Percentiles rank a stretch among this genome's conserved stretches.
Conservation (phyloP, 345 rosid species). For the Zanthoxylum bungeanum region DNA sequence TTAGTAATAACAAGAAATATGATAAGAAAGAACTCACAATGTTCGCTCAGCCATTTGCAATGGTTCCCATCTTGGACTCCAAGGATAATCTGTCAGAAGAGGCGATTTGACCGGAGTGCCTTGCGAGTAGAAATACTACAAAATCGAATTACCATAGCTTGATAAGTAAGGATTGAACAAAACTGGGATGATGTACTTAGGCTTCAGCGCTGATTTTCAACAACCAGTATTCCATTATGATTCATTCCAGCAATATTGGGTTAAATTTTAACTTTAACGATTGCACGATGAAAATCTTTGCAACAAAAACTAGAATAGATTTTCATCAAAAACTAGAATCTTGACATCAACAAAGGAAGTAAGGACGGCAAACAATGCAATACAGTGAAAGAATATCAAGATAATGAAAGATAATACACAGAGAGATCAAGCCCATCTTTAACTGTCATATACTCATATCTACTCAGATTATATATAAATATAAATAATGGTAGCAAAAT, state of each 20-base stretch:
- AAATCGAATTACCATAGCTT: not conserved
- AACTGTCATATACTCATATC: not conserved
- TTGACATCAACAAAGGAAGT: too few relatives aligned
- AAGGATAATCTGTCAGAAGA: constrained; percentile 64
- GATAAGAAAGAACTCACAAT: constrained; percentile 43
- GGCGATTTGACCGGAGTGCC: constrained; percentile 65
- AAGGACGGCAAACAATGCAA: not conserved
- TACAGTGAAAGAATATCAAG: not conserved
- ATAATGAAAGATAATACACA: not conserved
- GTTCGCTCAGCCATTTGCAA: constrained; percentile 78
- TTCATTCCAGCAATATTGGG: too few relatives aligned
- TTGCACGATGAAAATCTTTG: too few relatives aligned
- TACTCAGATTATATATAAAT: not conserved
- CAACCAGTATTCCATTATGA: too few relatives aligned
- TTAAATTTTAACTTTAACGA: too few relatives aligned
- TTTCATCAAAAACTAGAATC: too few relatives aligned
- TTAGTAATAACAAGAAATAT: not conserved
- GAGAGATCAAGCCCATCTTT: not conserved
- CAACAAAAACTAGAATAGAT: too few relatives aligned
- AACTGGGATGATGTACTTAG: not conserved
- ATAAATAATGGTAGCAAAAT: not conserved
- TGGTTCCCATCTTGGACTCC: constrained; percentile 98
- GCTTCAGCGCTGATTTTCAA: not conserved
- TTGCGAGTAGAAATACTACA: constrained; percentile 60
- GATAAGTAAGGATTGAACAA: not conserved